Evolutionary conservation across 352 stramenopile genomes (phyloP).

Genomic region (Pilasporangium apinafurcum): DNA sequence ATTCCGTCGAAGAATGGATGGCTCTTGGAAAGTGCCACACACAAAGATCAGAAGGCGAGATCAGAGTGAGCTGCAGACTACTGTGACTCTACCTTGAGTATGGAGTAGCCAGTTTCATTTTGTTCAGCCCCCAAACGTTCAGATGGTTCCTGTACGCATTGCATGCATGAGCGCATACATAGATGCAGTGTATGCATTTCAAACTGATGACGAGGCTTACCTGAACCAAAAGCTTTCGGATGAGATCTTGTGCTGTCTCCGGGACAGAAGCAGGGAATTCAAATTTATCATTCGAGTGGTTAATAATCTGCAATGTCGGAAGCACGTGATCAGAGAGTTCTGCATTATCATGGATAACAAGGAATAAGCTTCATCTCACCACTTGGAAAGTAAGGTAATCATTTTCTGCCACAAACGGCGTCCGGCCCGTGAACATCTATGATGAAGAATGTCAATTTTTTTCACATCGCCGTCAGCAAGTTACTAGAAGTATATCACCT

Average conservation of each 20-base stretch:
- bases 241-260: conserved; percentile 61
- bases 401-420: conserved; percentile 86
- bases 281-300: conserved; percentile 73
- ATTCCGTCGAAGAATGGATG: conserved; percentile 79
- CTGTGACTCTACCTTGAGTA: conserved; percentile 47
- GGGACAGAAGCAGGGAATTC: conserved; percentile 66
- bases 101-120: conserved; percentile 55
- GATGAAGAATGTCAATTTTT: not conserved
- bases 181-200: no score
- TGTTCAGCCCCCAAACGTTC: conserved; percentile 68
- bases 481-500: conserved; percentile 28
- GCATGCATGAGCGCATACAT: no score
- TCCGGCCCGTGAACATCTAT: conserved; percentile 76
- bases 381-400: conserved; percentile 91
- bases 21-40: conserved; percentile 16
- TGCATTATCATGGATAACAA: not conserved
- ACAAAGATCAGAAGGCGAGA: not conserved
- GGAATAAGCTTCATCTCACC: conserved; percentile 22
- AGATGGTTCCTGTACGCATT: conserved; percentile 30
- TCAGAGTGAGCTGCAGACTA: not conserved
- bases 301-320: conserved; percentile 51
- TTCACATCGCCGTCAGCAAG: no score
- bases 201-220: no score
- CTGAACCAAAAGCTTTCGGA: conserved; percentile 70
- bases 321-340: no score